phyloP scores from a whole-genome alignment of 768 basidiomycete species.

The Leccinum olivaceopallidum region DNA sequence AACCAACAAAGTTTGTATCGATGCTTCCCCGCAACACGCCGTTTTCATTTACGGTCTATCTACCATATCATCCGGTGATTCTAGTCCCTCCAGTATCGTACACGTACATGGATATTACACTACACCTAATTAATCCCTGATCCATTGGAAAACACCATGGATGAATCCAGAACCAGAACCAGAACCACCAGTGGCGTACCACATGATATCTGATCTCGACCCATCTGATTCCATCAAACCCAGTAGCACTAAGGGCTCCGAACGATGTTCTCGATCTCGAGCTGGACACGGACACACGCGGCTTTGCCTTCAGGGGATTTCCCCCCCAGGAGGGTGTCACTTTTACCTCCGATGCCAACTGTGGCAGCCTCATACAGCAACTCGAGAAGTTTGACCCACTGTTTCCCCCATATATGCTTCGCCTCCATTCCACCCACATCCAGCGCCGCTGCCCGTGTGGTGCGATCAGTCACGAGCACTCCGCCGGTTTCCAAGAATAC shows the following conservation, averaged over 20 bases:
- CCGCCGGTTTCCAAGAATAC: slow-evolving; percentile 7
- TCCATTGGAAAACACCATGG: slow-evolving; percentile 3
- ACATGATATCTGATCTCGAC: slow-evolving; percentile 5
- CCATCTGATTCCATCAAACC: slow-evolving; percentile 7
- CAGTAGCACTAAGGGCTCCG: slow-evolving; percentile 21
- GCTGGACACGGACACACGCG: slow-evolving; percentile 60
- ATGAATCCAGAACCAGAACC: neutral
- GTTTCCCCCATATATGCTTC: slow-evolving; percentile 66
- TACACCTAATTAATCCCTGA: slow-evolving; percentile 11
- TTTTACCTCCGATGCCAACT: slow-evolving; percentile 43
- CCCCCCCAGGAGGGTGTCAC: slow-evolving; percentile 53
- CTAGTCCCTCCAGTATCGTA: slow-evolving; percentile 11
- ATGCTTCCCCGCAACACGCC: slow-evolving; percentile 31
- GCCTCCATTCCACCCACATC: slow-evolving; percentile 70
- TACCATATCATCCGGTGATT: slow-evolving; percentile 8
- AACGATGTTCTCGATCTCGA: slow-evolving; percentile 68
- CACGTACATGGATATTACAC: slow-evolving; percentile 16
- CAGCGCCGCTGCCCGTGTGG: slow-evolving; percentile 57
- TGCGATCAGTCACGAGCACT: slow-evolving; percentile 13
- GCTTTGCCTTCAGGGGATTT: slow-evolving; percentile 59
- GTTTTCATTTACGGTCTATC: slow-evolving; percentile 25
- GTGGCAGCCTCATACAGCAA: slow-evolving; percentile 67
- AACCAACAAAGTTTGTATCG: slow-evolving; percentile 17
- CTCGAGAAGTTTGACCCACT: slow-evolving; percentile 74
- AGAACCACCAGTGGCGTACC: slow-evolving; percentile 20